Percentiles rank a stretch among this genome's conserved stretches.
phyloP scores from a whole-genome alignment of 176 grass and related monocot genomes.

The Oryza punctata region DNA sequence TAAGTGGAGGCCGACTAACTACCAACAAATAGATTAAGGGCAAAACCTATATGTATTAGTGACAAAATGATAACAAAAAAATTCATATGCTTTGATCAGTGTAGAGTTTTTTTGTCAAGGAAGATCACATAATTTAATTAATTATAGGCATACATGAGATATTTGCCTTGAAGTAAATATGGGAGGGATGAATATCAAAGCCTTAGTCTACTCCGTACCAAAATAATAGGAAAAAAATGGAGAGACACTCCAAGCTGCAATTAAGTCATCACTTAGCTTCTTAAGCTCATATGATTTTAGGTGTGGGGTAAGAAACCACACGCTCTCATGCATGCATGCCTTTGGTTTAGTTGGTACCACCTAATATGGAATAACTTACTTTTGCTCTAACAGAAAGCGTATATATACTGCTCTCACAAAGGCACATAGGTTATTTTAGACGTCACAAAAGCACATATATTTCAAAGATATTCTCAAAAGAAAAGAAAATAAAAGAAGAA shows the following conservation, averaged over 20 bases:
- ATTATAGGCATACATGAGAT: no score
- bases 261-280: background rate
- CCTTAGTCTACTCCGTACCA: no score
- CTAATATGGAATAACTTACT: background rate
- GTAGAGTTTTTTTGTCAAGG: no score
- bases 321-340: background rate
- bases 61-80: no score
- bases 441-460: background rate
- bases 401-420: background rate
- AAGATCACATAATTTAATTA: no score
- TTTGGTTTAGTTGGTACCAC: background rate
- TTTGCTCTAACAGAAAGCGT: background rate
- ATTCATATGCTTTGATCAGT: no score
- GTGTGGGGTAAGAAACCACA: background rate
- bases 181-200: no score
- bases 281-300: background rate
- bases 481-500: background rate
- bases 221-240: no score
- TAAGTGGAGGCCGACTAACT: no score
- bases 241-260: background rate
- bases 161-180: no score
- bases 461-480: background rate
- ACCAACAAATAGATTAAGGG: no score
- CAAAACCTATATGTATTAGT: no score
- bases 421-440: background rate